Evolutionary conservation across 108 stramenopile species (phyloP), one percentile per base, ranked within the genome.

Genomic region (Bacterosira constricta): DNA sequence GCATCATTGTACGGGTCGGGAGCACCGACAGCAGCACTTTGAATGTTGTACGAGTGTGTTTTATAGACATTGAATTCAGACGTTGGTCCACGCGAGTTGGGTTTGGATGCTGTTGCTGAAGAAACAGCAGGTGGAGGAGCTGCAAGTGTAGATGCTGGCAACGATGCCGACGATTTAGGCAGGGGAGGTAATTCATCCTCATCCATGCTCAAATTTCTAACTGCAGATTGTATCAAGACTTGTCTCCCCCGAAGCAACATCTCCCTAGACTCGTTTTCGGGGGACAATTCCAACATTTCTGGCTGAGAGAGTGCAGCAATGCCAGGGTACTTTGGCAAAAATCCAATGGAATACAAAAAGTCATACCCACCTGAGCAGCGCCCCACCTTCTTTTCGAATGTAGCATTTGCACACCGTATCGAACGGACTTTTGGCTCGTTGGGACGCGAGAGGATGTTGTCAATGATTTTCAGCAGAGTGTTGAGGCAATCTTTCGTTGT

Each of bases 381-480:
- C 2, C 74, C 70, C 11, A 94, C 81, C 71, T 91, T 94, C 20
- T 76, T 53, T 0, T 73, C 66, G 52, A 94, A 83, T 7, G 80
- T 47, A 10, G 71, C 39, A 77, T 94, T 94, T 42, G 64, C 36
- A 21, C 85, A 69, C 32, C 86, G 83, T 37, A 94, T 76, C 34
- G 79, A 82, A 25, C 93, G 85, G 6, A 91, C 87, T 76, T 91
- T 94, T 29, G 81, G 63, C 20, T 91, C 88, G 35, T 66, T 53
- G 6, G 60, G 59, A 7, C 86, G 86, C 37, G 74, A 77, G 17
- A 91, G 54, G 15, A 94, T 15, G 46, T 91, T 91, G 73, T 94
- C 88, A 45, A 94, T 50, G 9, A 94, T 64, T 65, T 90, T 94
- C 9, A 94, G 64, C 9, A 90, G 69, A 2, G 89, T 91, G 11